Conservation (phyloP, 495 filamentous ascomycete species). For the Stereocaulon alpinum region DNA sequence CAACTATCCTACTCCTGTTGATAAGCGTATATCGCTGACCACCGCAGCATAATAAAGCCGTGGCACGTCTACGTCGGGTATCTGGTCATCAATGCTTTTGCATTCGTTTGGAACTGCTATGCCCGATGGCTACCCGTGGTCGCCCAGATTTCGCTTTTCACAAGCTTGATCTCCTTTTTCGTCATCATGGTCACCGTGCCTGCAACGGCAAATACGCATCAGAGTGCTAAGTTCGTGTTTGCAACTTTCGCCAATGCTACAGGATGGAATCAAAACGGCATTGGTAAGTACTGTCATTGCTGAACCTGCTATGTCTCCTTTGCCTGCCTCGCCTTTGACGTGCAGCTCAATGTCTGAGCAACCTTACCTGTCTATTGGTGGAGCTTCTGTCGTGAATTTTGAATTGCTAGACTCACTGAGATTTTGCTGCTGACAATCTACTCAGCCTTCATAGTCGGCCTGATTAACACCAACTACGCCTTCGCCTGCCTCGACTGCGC, state of each 20-base stretch:
- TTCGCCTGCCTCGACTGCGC: slow-evolving; percentile 52
- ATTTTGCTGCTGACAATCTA: too few species aligned
- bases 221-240: slow-evolving; percentile 49
- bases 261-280: slow-evolving; percentile 47
- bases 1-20: not conserved
- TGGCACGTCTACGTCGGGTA: slow-evolving; percentile 48
- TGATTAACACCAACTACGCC: slow-evolving; percentile 52
- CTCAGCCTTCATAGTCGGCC: slow-evolving; percentile 50
- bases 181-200: slow-evolving; percentile 48
- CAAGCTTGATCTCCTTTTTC: slow-evolving; percentile 43
- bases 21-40: slow-evolving; percentile 7
- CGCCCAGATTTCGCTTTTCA: slow-evolving; percentile 40
- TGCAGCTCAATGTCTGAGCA: not conserved
- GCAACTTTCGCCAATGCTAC: slow-evolving; percentile 52
- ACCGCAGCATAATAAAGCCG: slow-evolving; percentile 31
- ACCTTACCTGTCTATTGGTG: too few species aligned
- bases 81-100: slow-evolving; percentile 43
- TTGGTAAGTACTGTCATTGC: slow-evolving; percentile 21
- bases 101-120: slow-evolving; percentile 51
- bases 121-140: slow-evolving; percentile 41
- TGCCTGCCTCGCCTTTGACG: too few species aligned
- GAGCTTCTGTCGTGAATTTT: too few species aligned
- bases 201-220: slow-evolving; percentile 43
- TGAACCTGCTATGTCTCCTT: too few species aligned
- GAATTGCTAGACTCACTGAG: too few species aligned